Evolutionary conservation across 2,329 filamentous ascomycete species (phyloP).

Genomic region (Aspergillus tanneri): DNA sequence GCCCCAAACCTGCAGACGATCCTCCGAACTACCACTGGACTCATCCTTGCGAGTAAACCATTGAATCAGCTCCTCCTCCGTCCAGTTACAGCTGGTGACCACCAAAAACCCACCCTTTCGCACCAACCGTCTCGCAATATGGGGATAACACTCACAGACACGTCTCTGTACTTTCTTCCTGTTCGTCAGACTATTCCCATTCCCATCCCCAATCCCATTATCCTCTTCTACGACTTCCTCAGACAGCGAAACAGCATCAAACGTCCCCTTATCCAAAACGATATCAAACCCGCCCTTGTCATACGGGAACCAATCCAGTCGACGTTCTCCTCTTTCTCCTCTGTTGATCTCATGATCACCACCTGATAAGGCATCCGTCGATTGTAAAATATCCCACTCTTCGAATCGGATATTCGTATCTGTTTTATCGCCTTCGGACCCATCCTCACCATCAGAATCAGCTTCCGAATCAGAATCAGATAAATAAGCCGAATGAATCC

Average conservation of each 20-base stretch:
- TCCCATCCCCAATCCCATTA: slow-evolving; percentile 27
- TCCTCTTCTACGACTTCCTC: slow-evolving; percentile 28
- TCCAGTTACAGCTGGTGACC: slow-evolving; percentile 98
- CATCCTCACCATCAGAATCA: slow-evolving; percentile 36
- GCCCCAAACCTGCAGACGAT: slow-evolving; percentile 60
- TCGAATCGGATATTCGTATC: slow-evolving; percentile 48
- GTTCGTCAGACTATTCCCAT: neutral
- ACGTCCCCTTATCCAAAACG: slow-evolving; percentile 96
- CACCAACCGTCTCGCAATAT: slow-evolving; percentile 67
- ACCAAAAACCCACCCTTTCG: slow-evolving; percentile 70
- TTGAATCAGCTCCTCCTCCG: slow-evolving; percentile 73
- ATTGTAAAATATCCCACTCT: slow-evolving; percentile 64
- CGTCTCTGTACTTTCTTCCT: slow-evolving; percentile 44
- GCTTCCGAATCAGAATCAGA: slow-evolving; percentile 30
- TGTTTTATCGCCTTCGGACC: slow-evolving; percentile 23
- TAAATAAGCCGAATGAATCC: slow-evolving; percentile 37
- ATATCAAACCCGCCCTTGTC: slow-evolving; percentile 70
- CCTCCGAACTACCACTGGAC: slow-evolving; percentile 29
- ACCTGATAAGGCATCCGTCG: slow-evolving; percentile 34
- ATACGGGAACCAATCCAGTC: slow-evolving; percentile 41
- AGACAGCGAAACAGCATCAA: slow-evolving; percentile 84
- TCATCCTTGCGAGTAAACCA: slow-evolving; percentile 66
- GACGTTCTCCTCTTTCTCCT: neutral
- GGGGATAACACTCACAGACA: slow-evolving; percentile 72
- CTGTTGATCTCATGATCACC: too few species aligned